Evolutionary conservation across 768 basidiomycete genomes (phyloP).

Genomic region (Coprinellus micaceus): DNA sequence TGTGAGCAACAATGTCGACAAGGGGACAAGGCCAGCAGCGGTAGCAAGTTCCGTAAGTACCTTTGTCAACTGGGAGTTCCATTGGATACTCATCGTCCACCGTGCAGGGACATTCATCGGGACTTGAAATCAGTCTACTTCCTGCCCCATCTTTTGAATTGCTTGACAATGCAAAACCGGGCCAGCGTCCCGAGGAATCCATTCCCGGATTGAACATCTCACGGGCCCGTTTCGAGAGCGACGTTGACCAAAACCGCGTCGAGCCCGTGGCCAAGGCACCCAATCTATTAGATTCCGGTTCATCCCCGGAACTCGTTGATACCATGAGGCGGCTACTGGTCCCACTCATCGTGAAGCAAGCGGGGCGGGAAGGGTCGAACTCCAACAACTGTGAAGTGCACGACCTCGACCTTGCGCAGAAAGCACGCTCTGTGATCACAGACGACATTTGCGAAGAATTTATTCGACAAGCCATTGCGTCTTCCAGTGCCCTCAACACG

Average conservation of each 20-base stretch:
- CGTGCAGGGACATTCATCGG: no score
- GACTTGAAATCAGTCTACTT: no score
- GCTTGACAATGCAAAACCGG: not conserved
- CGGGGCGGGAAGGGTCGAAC: not conserved
- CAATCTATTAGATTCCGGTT: not conserved
- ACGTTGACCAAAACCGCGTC: not conserved
- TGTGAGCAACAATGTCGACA: no score
- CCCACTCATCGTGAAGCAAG: not conserved
- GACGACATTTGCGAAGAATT: not conserved
- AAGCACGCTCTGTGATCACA: not conserved
- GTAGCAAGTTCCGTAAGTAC: no score
- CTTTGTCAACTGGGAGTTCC: no score
- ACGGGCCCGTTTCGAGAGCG: not conserved
- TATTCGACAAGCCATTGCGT: not conserved
- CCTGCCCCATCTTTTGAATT: not conserved
- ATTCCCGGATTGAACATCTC: not conserved
- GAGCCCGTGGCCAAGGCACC: not conserved
- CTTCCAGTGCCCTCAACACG: not conserved
- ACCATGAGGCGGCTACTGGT: not conserved
- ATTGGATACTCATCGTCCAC: no score
- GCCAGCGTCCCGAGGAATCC: not conserved
- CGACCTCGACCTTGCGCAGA: not conserved
- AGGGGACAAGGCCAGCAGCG: no score
- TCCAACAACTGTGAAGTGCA: not conserved
- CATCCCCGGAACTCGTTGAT: not conserved